Base-by-base conservation (phyloP, 306 rosid species). In the Prunus mongolica region DNA sequence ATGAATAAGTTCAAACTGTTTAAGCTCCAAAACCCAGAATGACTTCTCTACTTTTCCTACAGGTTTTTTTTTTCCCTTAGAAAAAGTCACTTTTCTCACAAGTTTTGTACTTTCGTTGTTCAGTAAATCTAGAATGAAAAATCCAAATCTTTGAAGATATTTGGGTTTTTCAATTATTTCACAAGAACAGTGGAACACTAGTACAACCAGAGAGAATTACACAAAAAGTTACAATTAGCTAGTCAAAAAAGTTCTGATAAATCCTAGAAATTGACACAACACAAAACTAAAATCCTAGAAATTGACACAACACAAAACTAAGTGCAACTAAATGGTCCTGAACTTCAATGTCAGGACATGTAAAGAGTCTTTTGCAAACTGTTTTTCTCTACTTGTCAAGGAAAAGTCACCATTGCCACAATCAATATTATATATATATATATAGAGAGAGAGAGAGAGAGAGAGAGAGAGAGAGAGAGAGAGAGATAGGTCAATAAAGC, bases 241-340 rank as follows among this genome's bases (percentile, higher is more conserved):
- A 34, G 41, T 34, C 41, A 34, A 34, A 34, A 34, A 5, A 34
- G 6, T 34, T 34, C 41, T 34, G 8, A 34, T 5, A 34, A 34
- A 34, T 34, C 41, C 38, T 32, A 32, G 1, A 60, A 60, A 25
- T 12, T 60, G 5, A 2, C 2, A 20, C 16, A 60, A 24, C 34
- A 7, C 41, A 14, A 62, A 74, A 44, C 47, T 76, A 49, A 79
- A 34, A 34, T 34, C 41, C 38, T 32, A 32, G 1, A 60, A 60
- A 25, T 12, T 60, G 5, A 2, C 2, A 20, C 16, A 60, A 24
- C 34, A 7, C 41, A 14, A 62, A 74, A 44, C 47, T 76, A 49
- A 79, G 80, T 58, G 74, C 76, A 28, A 45, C 82, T 55, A 69
- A 65, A 79, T 77, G 76, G 86, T 72, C 76, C 56, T 76, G 49